phyloP scores from a whole-genome alignment of 208 protist species.

The Acanthamoeba triangularis region DNA sequence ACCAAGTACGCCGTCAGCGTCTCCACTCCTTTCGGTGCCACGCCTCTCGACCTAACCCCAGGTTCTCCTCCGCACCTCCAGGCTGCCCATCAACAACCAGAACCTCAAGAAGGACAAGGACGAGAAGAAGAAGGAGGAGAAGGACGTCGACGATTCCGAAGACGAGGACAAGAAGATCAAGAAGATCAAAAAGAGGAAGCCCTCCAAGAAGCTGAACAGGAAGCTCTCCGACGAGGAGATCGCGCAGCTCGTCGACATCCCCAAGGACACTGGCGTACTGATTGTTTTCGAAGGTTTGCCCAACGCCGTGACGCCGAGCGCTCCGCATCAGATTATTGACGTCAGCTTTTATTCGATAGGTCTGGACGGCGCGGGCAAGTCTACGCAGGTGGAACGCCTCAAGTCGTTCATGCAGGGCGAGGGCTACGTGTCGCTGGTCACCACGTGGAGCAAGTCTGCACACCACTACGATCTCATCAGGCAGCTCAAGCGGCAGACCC shows the following conservation, averaged over 20 bases:
- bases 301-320: too few relatives aligned
- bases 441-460: conserved; percentile 72
- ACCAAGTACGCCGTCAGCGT: background rate
- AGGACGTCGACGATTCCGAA: background rate
- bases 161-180: conserved; percentile 28
- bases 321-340: background rate
- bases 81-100: conserved; percentile 39
- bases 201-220: background rate
- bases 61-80: background rate
- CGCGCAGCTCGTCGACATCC: conserved; percentile 26
- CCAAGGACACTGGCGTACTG: conserved; percentile 46
- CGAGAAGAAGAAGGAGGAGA: background rate
- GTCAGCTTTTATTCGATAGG: background rate
- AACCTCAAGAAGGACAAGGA: conserved; percentile 38
- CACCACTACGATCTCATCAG: conserved; percentile 72
- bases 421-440: conserved; percentile 68
- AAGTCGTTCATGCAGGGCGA: conserved; percentile 73
- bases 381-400: conserved; percentile 68
- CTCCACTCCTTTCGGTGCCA: background rate
- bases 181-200: background rate
- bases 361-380: conserved; percentile 76
- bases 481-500: conserved; percentile 59
- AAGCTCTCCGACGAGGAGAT: conserved; percentile 5
- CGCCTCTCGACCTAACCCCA: background rate
- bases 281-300: conserved; percentile 76